Conservation (phyloP, 495 filamentous ascomycete genomes). For the Schizothecium vesticola region DNA sequence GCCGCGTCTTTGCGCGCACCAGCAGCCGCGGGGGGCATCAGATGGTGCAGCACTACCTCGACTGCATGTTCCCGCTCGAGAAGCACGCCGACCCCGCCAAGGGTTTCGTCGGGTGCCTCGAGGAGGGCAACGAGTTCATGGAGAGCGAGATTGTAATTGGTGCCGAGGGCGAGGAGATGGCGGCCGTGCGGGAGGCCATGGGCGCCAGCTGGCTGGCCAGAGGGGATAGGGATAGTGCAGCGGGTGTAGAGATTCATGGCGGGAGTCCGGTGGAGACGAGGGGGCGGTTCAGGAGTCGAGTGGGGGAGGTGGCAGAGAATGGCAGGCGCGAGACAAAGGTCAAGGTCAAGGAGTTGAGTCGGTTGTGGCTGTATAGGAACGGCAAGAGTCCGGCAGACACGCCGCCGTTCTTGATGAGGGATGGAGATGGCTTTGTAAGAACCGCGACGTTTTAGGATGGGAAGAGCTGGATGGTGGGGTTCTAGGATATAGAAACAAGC, state of each 20-base stretch:
- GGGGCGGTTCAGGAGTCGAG: slow-evolving; percentile 8
- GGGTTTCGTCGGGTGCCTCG: slow-evolving; percentile 27
- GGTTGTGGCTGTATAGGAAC: slow-evolving; percentile 69
- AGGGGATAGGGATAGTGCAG: not conserved
- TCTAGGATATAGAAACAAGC: not conserved
- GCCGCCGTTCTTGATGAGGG: slow-evolving; percentile 18
- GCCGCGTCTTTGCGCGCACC: slow-evolving; percentile 64
- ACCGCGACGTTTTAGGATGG: slow-evolving; percentile 17
- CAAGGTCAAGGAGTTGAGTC: slow-evolving; percentile 64
- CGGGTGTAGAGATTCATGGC: slow-evolving; percentile 31
- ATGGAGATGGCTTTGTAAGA: slow-evolving; percentile 17
- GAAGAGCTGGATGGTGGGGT: not conserved
- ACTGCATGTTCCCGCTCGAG: slow-evolving; percentile 66
- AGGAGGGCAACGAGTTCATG: slow-evolving; percentile 50
- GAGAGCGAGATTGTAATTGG: slow-evolving; percentile 45
- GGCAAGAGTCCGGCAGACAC: slow-evolving; percentile 51
- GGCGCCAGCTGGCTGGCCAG: slow-evolving; percentile 28
- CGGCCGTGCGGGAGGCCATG: slow-evolving; percentile 34
- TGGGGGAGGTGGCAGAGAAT: not conserved
- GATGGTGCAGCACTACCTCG: slow-evolving; percentile 76
- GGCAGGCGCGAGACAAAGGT: slow-evolving; percentile 23
- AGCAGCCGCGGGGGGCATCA: slow-evolving; percentile 60
- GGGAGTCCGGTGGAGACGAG: slow-evolving; percentile 19
- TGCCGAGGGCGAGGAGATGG: slow-evolving; percentile 33
- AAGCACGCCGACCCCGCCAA: slow-evolving; percentile 15